Percentiles rank a stretch among this genome's conserved stretches.
phyloP scores from a whole-genome alignment of 2,329 filamentous ascomycete genomes.

The Tolypocladium tundrense region DNA sequence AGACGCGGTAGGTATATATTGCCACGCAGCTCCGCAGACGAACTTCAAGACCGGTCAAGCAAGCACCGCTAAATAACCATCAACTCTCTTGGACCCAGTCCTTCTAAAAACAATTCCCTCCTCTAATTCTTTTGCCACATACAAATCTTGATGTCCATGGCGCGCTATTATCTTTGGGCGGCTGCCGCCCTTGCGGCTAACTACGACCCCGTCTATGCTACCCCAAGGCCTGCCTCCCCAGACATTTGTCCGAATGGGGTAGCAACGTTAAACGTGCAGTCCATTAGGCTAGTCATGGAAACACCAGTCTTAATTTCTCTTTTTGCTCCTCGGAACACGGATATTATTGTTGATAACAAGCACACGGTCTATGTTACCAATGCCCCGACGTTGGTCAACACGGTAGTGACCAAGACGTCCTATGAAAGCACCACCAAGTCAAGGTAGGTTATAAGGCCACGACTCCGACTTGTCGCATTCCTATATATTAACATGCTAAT shows the following conservation, averaged over 20 bases:
- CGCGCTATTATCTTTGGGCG: background rate
- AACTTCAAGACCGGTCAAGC: too few species aligned
- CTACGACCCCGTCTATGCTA: background rate
- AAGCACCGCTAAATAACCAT: too few species aligned
- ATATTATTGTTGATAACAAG: constrained; percentile 2
- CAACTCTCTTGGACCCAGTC: too few species aligned
- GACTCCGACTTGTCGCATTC: background rate
- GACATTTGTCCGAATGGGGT: background rate
- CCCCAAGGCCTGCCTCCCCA: background rate
- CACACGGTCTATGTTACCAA: constrained; percentile 4
- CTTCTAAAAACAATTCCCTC: too few species aligned
- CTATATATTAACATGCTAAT: too few species aligned
- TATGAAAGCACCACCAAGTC: background rate
- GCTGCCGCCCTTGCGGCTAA: background rate
- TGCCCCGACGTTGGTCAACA: constrained; percentile 4
- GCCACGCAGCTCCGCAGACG: background rate
- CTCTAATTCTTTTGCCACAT: too few species aligned
- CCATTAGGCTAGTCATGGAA: constrained; percentile 2
- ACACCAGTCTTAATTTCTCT: constrained; percentile 3
- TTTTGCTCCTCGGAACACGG: constrained; percentile 2
- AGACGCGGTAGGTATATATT: background rate
- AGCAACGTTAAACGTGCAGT: constrained; percentile 1
- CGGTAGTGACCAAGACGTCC: constrained; percentile 4
- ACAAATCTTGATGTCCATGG: background rate
- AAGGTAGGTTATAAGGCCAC: background rate